phyloP scores from a whole-genome alignment of 2,329 filamentous ascomycete species.

The Phialemoniopsis sp. region DNA sequence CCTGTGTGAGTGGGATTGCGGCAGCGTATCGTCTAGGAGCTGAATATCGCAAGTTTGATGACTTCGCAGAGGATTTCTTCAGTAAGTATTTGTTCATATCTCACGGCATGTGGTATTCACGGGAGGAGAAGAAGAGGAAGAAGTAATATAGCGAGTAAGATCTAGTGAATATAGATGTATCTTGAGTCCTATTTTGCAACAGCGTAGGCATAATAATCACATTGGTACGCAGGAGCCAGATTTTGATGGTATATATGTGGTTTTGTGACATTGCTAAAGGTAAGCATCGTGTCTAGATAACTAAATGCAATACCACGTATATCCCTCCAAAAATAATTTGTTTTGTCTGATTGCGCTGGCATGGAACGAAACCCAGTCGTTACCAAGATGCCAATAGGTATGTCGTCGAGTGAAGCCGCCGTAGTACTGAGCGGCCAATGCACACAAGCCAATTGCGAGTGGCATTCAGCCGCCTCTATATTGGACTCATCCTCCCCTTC shows the following conservation, averaged over 20 bases:
- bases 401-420: no score
- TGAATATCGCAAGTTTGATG: constrained; percentile 56
- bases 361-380: no score
- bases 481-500: no score
- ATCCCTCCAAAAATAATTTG: constrained; percentile 8
- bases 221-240: not conserved
- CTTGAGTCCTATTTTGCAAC: no score
- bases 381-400: no score
- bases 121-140: constrained; percentile 23
- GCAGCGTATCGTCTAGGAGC: constrained; percentile 68
- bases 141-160: no score
- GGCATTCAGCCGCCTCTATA: no score
- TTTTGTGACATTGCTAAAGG: constrained; percentile 11
- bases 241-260: constrained; percentile 9
- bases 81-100: constrained; percentile 40
- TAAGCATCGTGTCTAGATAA: constrained; percentile 7
- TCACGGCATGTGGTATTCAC: constrained; percentile 34
- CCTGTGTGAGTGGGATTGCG: constrained; percentile 66
- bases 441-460: no score
- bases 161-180: no score
- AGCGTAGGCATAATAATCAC: no score
- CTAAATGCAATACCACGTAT: constrained; percentile 5
- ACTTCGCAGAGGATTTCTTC: constrained; percentile 43
- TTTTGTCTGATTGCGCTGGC: constrained; percentile 1
- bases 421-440: no score